phyloP scores from a whole-genome alignment of 2,329 filamentous ascomycete genomes.

The Xylariales sp. region DNA sequence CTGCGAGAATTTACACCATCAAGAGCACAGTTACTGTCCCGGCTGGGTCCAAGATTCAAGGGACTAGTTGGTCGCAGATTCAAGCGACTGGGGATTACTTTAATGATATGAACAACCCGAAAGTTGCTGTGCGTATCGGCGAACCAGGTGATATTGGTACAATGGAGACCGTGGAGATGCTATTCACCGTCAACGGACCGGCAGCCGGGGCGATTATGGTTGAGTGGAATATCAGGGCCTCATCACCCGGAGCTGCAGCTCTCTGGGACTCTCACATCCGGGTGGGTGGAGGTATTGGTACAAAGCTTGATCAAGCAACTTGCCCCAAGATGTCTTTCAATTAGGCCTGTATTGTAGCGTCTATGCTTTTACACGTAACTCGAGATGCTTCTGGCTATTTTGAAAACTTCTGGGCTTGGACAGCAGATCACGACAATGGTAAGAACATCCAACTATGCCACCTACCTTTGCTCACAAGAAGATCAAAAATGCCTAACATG shows the following conservation, averaged over 20 bases:
- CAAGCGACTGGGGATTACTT: background rate
- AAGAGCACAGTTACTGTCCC: background rate
- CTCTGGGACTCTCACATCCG: constrained; percentile 16
- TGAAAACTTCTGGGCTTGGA: constrained; percentile 16
- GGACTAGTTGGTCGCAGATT: background rate
- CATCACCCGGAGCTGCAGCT: background rate
- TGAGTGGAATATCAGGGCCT: background rate
- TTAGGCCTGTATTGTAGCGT: background rate
- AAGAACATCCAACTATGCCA: too few species aligned
- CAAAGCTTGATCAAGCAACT: background rate
- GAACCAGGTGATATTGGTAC: background rate
- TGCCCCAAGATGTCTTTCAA: background rate
- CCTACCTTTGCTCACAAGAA: too few species aligned
- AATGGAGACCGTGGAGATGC: constrained; percentile 1
- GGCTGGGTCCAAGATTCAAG: background rate
- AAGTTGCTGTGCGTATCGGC: background rate
- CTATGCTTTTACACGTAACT: background rate
- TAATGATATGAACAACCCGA: background rate
- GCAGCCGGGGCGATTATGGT: background rate
- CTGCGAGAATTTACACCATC: background rate
- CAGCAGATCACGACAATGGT: background rate
- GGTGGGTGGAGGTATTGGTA: background rate
- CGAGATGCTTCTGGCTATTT: background rate
- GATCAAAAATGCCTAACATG: too few species aligned
- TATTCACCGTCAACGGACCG: background rate